phyloP scores from a whole-genome alignment of 306 rosid genomes.

The Morella rubra region DNA sequence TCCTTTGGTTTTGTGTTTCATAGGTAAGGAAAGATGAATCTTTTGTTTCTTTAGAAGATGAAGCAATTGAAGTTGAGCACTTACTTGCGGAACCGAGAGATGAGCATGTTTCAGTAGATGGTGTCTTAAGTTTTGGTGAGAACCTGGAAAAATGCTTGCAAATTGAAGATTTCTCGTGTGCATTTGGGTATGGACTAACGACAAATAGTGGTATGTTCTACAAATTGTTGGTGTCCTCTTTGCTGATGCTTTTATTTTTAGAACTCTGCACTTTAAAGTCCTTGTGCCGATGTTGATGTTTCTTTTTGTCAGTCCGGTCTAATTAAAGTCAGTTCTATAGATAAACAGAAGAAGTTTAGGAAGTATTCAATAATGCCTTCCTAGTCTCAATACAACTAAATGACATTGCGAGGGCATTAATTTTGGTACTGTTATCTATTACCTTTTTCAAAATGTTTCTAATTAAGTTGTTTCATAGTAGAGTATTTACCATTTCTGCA shows the following conservation, averaged over 20 bases:
- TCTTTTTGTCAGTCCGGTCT: too few relatives aligned
- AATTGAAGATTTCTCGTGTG: slow-evolving; percentile 43
- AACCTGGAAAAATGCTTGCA: slow-evolving; percentile 41
- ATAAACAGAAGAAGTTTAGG: slow-evolving; percentile 2
- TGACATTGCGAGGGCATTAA: too few relatives aligned
- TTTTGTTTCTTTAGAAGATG: slow-evolving; percentile 58
- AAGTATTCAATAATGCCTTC: too few relatives aligned
- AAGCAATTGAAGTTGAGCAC: slow-evolving; percentile 52
- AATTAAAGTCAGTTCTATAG: background rate
- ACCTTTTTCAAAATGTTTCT: too few relatives aligned
- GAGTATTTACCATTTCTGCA: too few relatives aligned
- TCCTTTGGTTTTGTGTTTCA: slow-evolving; percentile 15
- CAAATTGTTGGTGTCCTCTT: background rate
- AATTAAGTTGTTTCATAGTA: too few relatives aligned
- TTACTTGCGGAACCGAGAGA: slow-evolving; percentile 61
- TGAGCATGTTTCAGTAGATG: slow-evolving; percentile 50
- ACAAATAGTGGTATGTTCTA: slow-evolving; percentile 39
- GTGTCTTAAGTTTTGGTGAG: slow-evolving; percentile 41
- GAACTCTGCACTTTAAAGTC: background rate
- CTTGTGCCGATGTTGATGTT: background rate
- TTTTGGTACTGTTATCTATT: too few relatives aligned
- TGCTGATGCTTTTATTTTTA: slow-evolving; percentile 23
- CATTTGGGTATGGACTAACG: slow-evolving; percentile 49
- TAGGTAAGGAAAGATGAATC: slow-evolving; percentile 64
- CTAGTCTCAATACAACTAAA: too few relatives aligned